Evolutionary conservation across 306 rosid species (phyloP).

Genomic region (Quercus gilva): DNA sequence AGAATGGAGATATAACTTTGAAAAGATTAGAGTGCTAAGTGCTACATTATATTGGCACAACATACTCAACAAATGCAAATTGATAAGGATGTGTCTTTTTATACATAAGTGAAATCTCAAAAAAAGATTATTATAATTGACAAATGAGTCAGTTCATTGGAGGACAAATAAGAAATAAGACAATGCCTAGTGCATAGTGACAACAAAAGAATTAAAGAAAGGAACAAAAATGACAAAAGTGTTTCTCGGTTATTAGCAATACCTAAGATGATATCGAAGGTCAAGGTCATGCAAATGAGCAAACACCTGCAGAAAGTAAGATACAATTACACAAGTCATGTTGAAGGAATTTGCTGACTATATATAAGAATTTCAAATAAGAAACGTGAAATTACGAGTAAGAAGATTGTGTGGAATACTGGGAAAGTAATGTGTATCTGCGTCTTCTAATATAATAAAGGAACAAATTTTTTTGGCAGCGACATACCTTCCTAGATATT

Average conservation of each 20-base stretch:
- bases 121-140: neutral
- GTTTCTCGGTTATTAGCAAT: constrained; percentile 15
- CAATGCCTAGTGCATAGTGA: neutral
- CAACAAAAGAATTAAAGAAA: neutral
- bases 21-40: neutral
- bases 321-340: constrained; percentile 5
- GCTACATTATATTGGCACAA: neutral
- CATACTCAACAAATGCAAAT: neutral
- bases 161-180: neutral
- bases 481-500: constrained; percentile 83
- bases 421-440: neutral
- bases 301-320: constrained; percentile 65
- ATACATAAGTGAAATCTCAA: too few species aligned
- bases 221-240: neutral
- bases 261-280: constrained; percentile 96
- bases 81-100: too few species aligned
- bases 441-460: neutral
- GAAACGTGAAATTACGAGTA: neutral
- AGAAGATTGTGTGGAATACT: neutral
- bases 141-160: neutral
- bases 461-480: constrained; percentile 11
- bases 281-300: constrained; percentile 95
- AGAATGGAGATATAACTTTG: neutral
- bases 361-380: constrained; percentile 1
- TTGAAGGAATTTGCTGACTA: neutral